Base-by-base conservation (phyloP, 176 grass and related monocot genomes). In the Oryza longistaminata region DNA sequence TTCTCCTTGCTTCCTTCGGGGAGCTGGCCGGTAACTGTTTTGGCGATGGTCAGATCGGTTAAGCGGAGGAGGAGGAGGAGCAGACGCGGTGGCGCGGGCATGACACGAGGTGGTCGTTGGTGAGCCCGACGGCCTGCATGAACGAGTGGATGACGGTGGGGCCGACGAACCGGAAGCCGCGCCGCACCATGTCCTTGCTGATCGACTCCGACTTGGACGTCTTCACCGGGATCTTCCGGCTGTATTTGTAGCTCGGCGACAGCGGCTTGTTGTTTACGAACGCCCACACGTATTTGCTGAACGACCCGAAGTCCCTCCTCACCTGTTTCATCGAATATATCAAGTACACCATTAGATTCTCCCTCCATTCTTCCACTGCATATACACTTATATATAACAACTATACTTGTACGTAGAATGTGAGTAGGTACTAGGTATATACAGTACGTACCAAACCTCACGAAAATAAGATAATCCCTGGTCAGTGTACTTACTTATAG, bases 111-210 rank as follows among this genome's bases (percentile, higher is more conserved):
- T 98, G 96, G 78, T 98, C 96, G 70, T 98, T 98, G 60, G 96
- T 98, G 73, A 98, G 91, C 0, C 96, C 96, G 74, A 85, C 96
- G 19, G 96, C 93, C 70, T 98, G 91, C 96, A 98, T 98, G 90
- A 98, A 94, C 11, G 93, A 95, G 66, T 98, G 91, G 70, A 98
- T 81, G 87, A 98, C 96, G 0, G 93, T 98, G 6, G 96, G 96
- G 34, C 96, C 96, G 0, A 92, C 96, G 73, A 94, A 90, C 5
- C 96, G 96, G 85, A 98, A 94, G 27, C 93, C 96, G 0, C 96
- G 93, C 15, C 96, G 93, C 14, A 98, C 91, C 96, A 98, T 92
- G 81, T 98, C 96, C 76, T 95, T 98, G 96, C 96, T 98, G 86
- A 98, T 95, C 48, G 77, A 87, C 89, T 98, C 96, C 40, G 96